Percentiles rank a stretch among this genome's conserved stretches.
These are phyloP conservation scores for Nothophaeocryptopus gaeumannii DNA, from an alignment of 2,329 filamentous ascomycete species.

Conservation along the genomic window DNA sequence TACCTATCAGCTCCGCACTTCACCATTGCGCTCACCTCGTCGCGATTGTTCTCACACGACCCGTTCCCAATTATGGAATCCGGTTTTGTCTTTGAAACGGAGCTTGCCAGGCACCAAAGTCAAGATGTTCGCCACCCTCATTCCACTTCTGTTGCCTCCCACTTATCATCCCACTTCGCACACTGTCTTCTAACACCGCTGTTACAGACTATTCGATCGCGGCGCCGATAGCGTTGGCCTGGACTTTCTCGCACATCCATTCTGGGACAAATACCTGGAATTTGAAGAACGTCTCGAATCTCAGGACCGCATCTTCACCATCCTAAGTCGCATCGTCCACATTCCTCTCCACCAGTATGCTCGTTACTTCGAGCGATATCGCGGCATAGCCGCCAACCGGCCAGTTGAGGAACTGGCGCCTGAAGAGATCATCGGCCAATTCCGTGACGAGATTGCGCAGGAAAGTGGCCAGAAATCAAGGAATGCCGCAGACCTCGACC, in stretches of 20 bases:
- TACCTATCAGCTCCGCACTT: constrained; percentile 25
- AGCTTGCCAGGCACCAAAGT: constrained; percentile 14
- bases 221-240: constrained; percentile 80
- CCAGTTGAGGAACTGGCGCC: constrained; percentile 72
- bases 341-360: constrained; percentile 96
- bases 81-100: constrained; percentile 11
- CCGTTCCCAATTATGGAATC: constrained; percentile 5
- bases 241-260: constrained; percentile 90
- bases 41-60: constrained; percentile 15
- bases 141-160: constrained; percentile 33
- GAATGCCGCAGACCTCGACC: constrained; percentile 75
- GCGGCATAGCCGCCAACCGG: constrained; percentile 68
- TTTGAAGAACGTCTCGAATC: constrained; percentile 90
- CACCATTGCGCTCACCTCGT: constrained; percentile 15
- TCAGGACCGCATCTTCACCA: constrained; percentile 78
- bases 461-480: constrained; percentile 62
- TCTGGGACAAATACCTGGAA: constrained; percentile 99
- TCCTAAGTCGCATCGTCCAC: constrained; percentile 76
- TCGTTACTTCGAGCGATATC: constrained; percentile 89
- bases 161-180: constrained; percentile 11
- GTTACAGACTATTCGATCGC: constrained; percentile 80
- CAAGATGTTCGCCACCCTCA: constrained; percentile 33
- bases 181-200: constrained; percentile 39
- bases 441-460: constrained; percentile 68
- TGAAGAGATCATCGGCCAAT: constrained; percentile 63